Evolutionary conservation across 768 basidiomycete genomes (phyloP).

Genomic region (Mycena amicta): DNA sequence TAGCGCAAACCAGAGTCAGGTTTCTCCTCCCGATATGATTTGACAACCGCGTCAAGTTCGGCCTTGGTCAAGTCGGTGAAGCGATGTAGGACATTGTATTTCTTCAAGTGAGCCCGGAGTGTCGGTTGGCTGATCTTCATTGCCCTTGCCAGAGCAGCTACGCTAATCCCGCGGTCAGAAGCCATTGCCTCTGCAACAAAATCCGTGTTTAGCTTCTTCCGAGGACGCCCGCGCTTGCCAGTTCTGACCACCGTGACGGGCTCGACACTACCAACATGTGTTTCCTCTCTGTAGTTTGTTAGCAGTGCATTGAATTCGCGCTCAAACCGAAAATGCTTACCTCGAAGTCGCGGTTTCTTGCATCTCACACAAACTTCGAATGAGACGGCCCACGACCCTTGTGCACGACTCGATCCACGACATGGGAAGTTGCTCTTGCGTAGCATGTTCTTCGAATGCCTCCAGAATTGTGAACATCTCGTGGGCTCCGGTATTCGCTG

Average conservation of each 20-base stretch:
- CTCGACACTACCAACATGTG: neutral
- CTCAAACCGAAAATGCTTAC: too few species aligned
- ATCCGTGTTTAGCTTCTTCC: neutral
- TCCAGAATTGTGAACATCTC: too few species aligned
- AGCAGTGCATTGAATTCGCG: too few species aligned
- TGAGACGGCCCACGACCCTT: too few species aligned
- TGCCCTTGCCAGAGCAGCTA: neutral
- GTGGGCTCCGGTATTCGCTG: too few species aligned
- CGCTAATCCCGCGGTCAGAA: neutral
- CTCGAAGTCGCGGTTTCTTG: too few species aligned
- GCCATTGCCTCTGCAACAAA: neutral
- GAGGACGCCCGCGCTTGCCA: neutral
- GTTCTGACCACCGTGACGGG: neutral
- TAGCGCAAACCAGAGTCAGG: constrained; percentile 31
- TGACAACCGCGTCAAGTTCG: constrained; percentile 13
- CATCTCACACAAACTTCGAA: too few species aligned
- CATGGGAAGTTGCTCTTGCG: too few species aligned
- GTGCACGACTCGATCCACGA: too few species aligned
- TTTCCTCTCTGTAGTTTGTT: too few species aligned
- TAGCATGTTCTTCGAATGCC: too few species aligned
- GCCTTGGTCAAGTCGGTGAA: constrained; percentile 11
- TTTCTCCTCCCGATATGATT: constrained; percentile 2
- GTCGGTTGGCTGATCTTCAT: constrained; percentile 2
- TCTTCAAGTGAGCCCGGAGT: neutral
- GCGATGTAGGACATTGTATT: neutral